phyloP scores from a whole-genome alignment of 192 early-diverging fungal species.

The Backusella circina region DNA sequence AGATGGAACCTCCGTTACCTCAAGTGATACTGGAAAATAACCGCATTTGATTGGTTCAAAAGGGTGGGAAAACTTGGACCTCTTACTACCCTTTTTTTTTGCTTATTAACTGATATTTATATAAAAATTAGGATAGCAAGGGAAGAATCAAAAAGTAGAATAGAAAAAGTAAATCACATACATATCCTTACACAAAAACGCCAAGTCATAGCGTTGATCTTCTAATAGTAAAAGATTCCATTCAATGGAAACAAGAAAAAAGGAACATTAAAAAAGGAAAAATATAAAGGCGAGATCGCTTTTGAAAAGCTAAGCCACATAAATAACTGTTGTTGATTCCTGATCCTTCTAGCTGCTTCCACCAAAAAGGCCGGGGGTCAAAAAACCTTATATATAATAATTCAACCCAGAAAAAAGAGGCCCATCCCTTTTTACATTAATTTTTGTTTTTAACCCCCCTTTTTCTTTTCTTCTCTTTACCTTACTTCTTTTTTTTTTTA shows the following conservation, averaged over 20 bases:
- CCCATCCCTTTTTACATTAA: neutral
- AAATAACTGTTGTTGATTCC: neutral
- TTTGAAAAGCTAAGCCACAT: constrained; percentile 1
- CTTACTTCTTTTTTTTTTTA: neutral
- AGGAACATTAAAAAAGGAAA: neutral
- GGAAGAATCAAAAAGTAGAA: no score
- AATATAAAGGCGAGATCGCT: neutral
- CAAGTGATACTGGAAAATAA: neutral
- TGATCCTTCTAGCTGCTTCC: neutral
- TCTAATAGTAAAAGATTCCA: no score
- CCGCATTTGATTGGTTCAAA: neutral
- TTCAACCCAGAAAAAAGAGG: neutral
- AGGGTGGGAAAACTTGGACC: neutral
- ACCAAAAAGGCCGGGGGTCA: neutral
- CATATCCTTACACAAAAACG: no score
- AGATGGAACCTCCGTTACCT: neutral
- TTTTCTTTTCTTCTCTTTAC: neutral
- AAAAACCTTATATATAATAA: neutral
- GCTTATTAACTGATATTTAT: no score
- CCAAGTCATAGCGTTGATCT: no score
- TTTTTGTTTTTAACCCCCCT: neutral
- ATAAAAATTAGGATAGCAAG: no score
- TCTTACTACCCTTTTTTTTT: neutral
- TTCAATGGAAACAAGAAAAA: neutral
- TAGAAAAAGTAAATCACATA: no score